Conservation (phyloP, 2,329 filamentous ascomycete genomes). For the Cercospora nicotianae region DNA sequence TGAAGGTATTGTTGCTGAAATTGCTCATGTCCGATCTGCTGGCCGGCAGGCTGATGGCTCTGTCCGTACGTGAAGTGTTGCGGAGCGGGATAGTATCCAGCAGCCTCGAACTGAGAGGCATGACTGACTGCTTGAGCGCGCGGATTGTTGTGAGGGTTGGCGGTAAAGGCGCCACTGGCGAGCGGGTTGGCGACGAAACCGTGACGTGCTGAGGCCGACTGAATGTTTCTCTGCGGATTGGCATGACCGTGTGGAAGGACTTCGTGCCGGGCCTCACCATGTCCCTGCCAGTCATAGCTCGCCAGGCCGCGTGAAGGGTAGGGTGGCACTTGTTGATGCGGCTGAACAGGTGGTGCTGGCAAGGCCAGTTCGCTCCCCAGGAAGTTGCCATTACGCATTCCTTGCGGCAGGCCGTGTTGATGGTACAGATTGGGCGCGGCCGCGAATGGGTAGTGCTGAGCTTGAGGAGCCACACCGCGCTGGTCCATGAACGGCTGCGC, state of each 20-base stretch:
- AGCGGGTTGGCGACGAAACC: background rate
- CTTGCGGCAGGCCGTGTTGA: background rate
- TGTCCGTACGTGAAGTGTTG: background rate
- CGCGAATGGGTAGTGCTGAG: background rate
- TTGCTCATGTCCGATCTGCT: background rate
- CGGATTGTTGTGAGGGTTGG: background rate
- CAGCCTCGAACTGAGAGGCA: background rate
- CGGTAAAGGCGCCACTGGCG: background rate
- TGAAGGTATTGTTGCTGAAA: background rate
- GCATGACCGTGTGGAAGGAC: background rate
- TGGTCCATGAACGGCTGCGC: background rate
- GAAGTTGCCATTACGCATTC: background rate
- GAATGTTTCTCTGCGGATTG: background rate
- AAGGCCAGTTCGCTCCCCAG: background rate
- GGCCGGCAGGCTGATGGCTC: background rate
- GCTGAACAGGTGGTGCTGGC: background rate
- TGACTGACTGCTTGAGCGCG: background rate
- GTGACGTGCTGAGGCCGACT: background rate
- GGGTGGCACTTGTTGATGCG: background rate
- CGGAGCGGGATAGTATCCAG: background rate
- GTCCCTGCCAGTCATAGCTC: background rate
- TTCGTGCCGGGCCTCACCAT: background rate
- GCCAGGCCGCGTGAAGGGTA: background rate
- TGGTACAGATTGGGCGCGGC: background rate
- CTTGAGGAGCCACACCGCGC: background rate